A percentile compares a stretch with the other conserved stretches of the same genome.
phyloP scores from a whole-genome alignment of 345 rosid species.

The Noccaea bulbosa region DNA sequence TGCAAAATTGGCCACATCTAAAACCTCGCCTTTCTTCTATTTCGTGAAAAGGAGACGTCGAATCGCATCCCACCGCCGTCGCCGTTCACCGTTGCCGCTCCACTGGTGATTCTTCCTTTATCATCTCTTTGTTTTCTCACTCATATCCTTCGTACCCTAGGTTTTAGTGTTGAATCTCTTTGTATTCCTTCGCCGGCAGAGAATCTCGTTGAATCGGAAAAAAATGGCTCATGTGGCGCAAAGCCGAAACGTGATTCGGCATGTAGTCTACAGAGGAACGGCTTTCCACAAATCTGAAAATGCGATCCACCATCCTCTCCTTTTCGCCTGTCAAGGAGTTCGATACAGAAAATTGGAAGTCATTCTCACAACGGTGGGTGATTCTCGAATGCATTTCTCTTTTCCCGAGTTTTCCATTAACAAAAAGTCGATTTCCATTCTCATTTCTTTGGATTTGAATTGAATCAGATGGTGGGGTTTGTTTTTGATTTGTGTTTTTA shows the following conservation, averaged over 20 bases:
- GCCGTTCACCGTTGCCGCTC: slow-evolving; percentile 10
- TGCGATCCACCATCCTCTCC: slow-evolving; percentile 61
- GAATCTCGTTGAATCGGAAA: not conserved
- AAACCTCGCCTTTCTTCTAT: slow-evolving; percentile 22
- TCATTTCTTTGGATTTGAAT: slow-evolving; percentile 10
- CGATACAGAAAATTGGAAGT: slow-evolving; percentile 82
- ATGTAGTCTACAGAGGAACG: slow-evolving; percentile 36
- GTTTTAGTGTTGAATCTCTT: slow-evolving; percentile 5
- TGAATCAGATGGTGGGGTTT: slow-evolving; percentile 3
- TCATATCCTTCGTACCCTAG: not conserved
- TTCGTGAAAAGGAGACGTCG: slow-evolving; percentile 22
- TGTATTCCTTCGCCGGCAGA: not conserved
- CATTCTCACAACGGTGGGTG: slow-evolving; percentile 81
- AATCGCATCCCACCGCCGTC: slow-evolving; percentile 21
- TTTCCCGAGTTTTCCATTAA: not conserved
- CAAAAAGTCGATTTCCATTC: not conserved
- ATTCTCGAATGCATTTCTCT: not conserved
- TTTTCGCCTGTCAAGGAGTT: slow-evolving; percentile 80
- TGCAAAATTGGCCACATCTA: slow-evolving; percentile 12
- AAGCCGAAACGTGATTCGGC: slow-evolving; percentile 42
- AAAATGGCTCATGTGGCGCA: slow-evolving; percentile 38
- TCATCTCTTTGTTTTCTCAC: not conserved
- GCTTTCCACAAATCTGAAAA: slow-evolving; percentile 45
- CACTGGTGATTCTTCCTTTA: slow-evolving; percentile 9
- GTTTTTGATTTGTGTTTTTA: slow-evolving; percentile 32